Evolutionary conservation across 164 flowering plant species (phyloP), one percentile per base, ranked within the genome.

Genomic region (Protea cynaroides): DNA sequence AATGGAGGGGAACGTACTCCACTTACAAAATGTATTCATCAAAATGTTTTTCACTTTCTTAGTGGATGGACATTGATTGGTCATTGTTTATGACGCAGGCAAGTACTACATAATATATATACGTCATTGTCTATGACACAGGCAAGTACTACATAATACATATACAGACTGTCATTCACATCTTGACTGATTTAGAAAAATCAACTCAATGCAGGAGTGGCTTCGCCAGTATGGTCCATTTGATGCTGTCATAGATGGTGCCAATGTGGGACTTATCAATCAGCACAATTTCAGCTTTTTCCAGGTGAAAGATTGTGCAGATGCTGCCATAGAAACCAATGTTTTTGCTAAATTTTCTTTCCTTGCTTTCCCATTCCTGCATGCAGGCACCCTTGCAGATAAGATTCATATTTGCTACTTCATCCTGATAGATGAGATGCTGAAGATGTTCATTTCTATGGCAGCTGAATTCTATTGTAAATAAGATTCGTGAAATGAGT

Each of bases 241-340:
- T 81, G 99, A 95, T 71, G 96, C 97, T 49, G 90, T 95, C 24
- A 61, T 95, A 68, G 99, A 95, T 78, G 99, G 91, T 67, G 99
- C 99, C 23, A 95, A 95, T 77, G 73, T 89, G 59, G 84, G 89
- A 22, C 83, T 88, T 58, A 29, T 66, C 57, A 79, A 82, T 63
- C 72, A 74, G 4, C 73, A 59, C 0, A 21, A 38, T 62, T 84
- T 92, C 72, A 89, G 60, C 73, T 90, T 89, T 71, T 40, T 50
- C 61, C 87, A 84, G 92, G 97, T 89, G 72, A 69, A 24, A 3
- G 24, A 7, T n/a, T 10, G 0, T 43, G 15, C 21, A 22, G 12
- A 34, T 19, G 22, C 37, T 36, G 55, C 36, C 64, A 18, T 49
- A 18, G 19, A 49, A 18, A 49, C n/a, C 14, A 6, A 7, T 12